These are phyloP conservation scores for Vitis hybrid DNA, from an alignment of 177 flowering plant species.

Conservation along the genomic window DNA sequence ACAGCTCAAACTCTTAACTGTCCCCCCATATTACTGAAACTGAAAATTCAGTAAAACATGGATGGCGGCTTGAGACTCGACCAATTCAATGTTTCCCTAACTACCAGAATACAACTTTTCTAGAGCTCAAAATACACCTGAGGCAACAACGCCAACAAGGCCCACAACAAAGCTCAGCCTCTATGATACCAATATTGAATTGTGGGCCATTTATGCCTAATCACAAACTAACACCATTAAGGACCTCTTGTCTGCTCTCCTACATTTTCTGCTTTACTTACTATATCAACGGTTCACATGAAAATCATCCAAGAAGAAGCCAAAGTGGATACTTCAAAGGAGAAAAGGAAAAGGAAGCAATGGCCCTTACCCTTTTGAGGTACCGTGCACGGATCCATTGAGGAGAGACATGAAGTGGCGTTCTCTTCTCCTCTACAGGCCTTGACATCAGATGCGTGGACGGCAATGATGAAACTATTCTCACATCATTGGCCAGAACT, in stretches of 20 bases:
- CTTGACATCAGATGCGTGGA: conserved; percentile 92
- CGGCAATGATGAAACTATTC: conserved; percentile 86
- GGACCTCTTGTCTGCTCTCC: not conserved
- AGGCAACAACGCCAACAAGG: not conserved
- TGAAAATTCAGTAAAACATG: not conserved
- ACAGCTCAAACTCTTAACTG: no score
- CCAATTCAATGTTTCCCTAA: not conserved
- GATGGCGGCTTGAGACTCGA: not conserved
- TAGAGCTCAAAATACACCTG: not conserved
- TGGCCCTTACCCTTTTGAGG: conserved; percentile 53
- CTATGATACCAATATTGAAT: no score
- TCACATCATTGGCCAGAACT: conserved; percentile 73
- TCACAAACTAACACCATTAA: not conserved
- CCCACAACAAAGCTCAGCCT: not conserved
- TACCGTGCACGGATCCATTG: conserved; percentile 85
- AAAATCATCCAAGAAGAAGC: not conserved
- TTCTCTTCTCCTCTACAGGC: conserved; percentile 83
- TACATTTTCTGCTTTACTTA: not conserved
- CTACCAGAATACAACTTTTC: not conserved
- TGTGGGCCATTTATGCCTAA: not conserved
- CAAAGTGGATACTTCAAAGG: not conserved
- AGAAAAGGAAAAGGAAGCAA: not conserved
- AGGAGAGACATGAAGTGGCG: conserved; percentile 81
- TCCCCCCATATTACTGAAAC: not conserved
- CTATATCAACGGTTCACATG: not conserved